phyloP scores from a whole-genome alignment of 805 yeast species.

The Candida vartiovaarae region DNA sequence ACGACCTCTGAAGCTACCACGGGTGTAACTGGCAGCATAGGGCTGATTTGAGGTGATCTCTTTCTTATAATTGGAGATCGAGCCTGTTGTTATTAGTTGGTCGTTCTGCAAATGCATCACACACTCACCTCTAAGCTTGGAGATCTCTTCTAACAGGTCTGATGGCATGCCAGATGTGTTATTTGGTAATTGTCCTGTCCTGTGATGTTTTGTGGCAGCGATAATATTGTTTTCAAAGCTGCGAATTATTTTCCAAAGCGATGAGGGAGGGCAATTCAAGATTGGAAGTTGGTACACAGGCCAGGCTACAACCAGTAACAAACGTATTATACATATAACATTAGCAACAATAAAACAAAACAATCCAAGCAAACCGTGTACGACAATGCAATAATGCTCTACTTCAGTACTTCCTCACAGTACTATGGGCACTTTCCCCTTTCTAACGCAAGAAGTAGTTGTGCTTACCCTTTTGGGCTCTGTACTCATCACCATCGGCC shows the following conservation, averaged over 20 bases:
- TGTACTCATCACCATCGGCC: constrained; percentile 38
- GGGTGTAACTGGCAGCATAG: constrained; percentile 2
- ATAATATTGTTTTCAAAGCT: too few species aligned
- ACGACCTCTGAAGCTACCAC: constrained; percentile 1
- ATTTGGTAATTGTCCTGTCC: neutral
- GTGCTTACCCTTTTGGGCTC: constrained; percentile 53
- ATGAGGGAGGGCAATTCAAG: too few species aligned
- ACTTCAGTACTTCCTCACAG: neutral
- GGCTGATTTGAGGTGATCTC: constrained; percentile 5
- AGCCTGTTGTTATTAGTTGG: neutral
- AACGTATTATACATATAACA: too few species aligned
- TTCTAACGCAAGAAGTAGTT: constrained; percentile 63
- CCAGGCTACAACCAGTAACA: too few species aligned
- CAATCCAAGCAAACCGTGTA: too few species aligned
- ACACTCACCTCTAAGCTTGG: constrained; percentile 17
- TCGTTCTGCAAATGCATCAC: neutral
- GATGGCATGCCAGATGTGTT: neutral
- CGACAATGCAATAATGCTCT: neutral
- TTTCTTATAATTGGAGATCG: constrained; percentile 2
- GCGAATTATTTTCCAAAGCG: too few species aligned
- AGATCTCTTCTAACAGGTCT: constrained; percentile 14
- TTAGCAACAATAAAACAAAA: too few species aligned
- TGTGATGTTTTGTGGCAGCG: neutral
- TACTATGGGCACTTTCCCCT: neutral
- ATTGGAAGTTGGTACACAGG: too few species aligned